These are phyloP conservation scores for Ustilago lituana DNA, from an alignment of 1,284 basidiomycete species.

Conservation along the genomic window DNA sequence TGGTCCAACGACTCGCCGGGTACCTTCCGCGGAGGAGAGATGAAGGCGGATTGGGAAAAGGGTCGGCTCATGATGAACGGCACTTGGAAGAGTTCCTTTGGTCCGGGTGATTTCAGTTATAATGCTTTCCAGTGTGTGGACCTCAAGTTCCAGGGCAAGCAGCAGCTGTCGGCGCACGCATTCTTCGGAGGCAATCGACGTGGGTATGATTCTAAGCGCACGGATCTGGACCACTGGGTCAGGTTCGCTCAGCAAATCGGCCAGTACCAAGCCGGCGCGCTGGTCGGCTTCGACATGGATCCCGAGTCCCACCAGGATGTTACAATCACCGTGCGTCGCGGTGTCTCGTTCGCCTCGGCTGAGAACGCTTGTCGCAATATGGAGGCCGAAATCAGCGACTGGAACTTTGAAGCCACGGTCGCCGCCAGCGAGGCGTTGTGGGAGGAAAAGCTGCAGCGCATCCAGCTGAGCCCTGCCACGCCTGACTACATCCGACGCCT, in stretches of 20 bases:
- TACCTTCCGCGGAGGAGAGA: conserved; percentile 47
- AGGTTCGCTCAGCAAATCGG: conserved; percentile 41
- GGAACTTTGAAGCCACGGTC: conserved; percentile 46
- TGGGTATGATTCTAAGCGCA: conserved; percentile 50
- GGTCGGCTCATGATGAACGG: conserved; percentile 55
- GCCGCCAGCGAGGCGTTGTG: conserved; percentile 37
- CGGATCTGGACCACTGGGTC: conserved; percentile 38
- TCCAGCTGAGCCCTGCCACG: conserved; percentile 49
- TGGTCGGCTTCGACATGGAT: conserved; percentile 37
- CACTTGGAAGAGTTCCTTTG: conserved; percentile 52
- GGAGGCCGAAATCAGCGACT: conserved; percentile 51
- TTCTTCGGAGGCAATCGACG: conserved; percentile 55
- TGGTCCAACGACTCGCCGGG: conserved; percentile 61
- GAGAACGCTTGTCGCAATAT: conserved; percentile 58
- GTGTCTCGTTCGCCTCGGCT: conserved; percentile 52
- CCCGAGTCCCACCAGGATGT: conserved; percentile 9
- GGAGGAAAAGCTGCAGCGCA: conserved; percentile 58
- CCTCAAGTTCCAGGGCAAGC: conserved; percentile 44
- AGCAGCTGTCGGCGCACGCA: conserved; percentile 46
- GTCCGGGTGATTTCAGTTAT: conserved; percentile 38
- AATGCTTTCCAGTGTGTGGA: conserved; percentile 55
- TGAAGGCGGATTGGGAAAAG: conserved; percentile 38
- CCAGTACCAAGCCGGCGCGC: conserved; percentile 52
- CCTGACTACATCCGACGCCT: conserved; percentile 47
- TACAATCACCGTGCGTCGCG: conserved; percentile 49